Conservation (phyloP, 2,329 filamentous ascomycete genomes). For the Cladosporium sp. region DNA sequence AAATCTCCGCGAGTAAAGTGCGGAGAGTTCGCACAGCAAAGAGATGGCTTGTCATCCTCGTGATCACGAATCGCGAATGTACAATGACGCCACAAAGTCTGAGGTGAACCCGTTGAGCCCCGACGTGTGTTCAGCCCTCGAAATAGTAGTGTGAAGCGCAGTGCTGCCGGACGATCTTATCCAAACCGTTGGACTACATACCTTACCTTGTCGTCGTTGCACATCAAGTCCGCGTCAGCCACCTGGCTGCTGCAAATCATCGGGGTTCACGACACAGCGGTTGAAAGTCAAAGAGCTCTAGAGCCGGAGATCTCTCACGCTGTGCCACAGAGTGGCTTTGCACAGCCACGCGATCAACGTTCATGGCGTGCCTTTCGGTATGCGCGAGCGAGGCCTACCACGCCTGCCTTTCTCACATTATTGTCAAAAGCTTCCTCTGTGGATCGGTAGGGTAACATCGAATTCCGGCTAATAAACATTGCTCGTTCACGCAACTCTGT, state of each 20-base stretch:
- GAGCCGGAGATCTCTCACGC: neutral
- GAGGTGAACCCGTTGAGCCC: neutral
- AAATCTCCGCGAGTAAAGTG: neutral
- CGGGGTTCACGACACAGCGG: neutral
- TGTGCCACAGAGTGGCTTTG: conserved; percentile 5
- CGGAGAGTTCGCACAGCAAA: conserved; percentile 3
- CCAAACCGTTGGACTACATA: conserved; percentile 4
- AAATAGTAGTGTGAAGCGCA: neutral
- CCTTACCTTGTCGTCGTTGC: neutral
- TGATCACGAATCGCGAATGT: neutral
- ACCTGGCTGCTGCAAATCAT: neutral
- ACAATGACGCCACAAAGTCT: conserved; percentile 2
- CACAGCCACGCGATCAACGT: conserved; percentile 9
- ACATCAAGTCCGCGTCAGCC: conserved; percentile 6
- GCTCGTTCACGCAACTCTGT: neutral
- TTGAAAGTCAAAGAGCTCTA: conserved; percentile 8
- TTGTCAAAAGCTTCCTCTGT: neutral
- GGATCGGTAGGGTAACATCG: neutral
- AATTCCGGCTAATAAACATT: neutral
- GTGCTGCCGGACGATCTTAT: conserved; percentile 9
- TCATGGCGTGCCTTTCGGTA: conserved; percentile 1
- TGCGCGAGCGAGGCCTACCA: neutral
- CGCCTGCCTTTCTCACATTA: neutral
- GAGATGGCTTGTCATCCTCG: conserved; percentile 7
- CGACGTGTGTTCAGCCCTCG: neutral